These are phyloP conservation scores for Cordyceps fumosorosea DNA, from an alignment of 2,329 filamentous ascomycete genomes.

Conservation along the genomic window DNA sequence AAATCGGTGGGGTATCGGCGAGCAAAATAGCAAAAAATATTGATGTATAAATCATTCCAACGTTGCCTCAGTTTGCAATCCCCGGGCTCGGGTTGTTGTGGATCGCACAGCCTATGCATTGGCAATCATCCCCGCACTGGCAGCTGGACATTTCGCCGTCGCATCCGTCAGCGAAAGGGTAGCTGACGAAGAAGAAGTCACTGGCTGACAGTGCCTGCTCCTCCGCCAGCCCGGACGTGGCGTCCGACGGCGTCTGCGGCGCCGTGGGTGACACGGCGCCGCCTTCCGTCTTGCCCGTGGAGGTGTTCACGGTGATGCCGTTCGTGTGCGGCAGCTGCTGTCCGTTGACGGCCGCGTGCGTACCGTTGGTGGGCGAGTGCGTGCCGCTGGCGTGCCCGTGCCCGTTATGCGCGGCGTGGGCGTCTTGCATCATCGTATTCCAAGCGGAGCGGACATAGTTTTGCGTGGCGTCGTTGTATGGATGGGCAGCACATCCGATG, in stretches of 20 bases:
- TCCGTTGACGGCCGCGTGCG: slow-evolving; percentile 17
- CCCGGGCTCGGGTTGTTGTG: slow-evolving; percentile 32
- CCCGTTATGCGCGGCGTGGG: slow-evolving; percentile 4
- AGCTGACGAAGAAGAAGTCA: slow-evolving; percentile 55
- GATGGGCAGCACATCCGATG: slow-evolving; percentile 60
- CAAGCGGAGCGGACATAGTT: slow-evolving; percentile 44
- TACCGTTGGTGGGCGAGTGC: slow-evolving; percentile 12
- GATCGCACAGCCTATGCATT: slow-evolving; percentile 51
- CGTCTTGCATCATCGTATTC: slow-evolving; percentile 33
- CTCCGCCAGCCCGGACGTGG: slow-evolving; percentile 37
- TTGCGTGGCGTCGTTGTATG: slow-evolving; percentile 58
- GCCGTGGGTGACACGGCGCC: slow-evolving; percentile 31
- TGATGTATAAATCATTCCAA: background rate
- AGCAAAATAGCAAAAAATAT: background rate
- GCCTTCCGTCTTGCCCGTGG: slow-evolving; percentile 19
- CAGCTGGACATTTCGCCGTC: slow-evolving; percentile 44
- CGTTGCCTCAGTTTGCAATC: slow-evolving; percentile 1
- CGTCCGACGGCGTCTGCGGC: slow-evolving; percentile 41
- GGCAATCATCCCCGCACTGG: slow-evolving; percentile 53
- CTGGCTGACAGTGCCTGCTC: slow-evolving; percentile 45
- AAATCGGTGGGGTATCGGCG: background rate
- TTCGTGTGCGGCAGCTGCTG: background rate
- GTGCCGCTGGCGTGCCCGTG: slow-evolving; percentile 1
- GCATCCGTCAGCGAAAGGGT: slow-evolving; percentile 42
- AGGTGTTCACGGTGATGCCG: slow-evolving; percentile 8